Percentiles rank a stretch among this genome's conserved stretches.
Conservation (phyloP, 1,139 yeast genomes). For the Yamadazyma mexicana region DNA sequence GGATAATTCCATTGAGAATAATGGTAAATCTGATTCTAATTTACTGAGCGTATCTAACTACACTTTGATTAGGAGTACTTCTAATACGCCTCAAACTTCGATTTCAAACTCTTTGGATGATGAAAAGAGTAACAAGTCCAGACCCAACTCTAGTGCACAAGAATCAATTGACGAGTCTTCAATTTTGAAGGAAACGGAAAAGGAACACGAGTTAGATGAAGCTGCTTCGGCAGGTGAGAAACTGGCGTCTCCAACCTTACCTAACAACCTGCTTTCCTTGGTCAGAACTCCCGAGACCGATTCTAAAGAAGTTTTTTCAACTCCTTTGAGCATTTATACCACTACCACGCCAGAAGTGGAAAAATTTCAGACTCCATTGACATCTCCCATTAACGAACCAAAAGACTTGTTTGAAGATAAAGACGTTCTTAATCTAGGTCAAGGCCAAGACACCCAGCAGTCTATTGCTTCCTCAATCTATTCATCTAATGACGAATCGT, state of each 20-base stretch:
- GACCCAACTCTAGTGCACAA: conserved; percentile 11
- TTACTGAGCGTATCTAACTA: conserved; percentile 25
- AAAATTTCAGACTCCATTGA: conserved; percentile 7
- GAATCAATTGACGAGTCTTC: conserved; percentile 9
- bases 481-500: conserved; percentile 4
- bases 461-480: conserved; percentile 10
- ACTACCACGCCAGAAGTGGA: conserved; percentile 6
- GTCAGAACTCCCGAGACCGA: conserved; percentile 9
- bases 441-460: neutral
- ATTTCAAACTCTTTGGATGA: conserved; percentile 22
- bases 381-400: conserved; percentile 7
- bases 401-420: neutral
- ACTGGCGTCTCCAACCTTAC: neutral
- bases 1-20: conserved; percentile 12
- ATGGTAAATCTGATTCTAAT: conserved; percentile 21
- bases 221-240: neutral
- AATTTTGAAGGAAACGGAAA: conserved; percentile 8
- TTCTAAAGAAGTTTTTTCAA: conserved; percentile 7
- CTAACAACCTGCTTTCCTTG: neutral
- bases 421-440: neutral
- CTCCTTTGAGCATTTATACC: conserved; percentile 5
- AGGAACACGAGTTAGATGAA: conserved; percentile 4
- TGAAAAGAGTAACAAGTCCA: conserved; percentile 9
- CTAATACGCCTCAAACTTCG: conserved; percentile 42
- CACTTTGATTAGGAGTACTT: conserved; percentile 27